Conservation (phyloP, 768 basidiomycete species). For the Auriscalpium microsporum region DNA sequence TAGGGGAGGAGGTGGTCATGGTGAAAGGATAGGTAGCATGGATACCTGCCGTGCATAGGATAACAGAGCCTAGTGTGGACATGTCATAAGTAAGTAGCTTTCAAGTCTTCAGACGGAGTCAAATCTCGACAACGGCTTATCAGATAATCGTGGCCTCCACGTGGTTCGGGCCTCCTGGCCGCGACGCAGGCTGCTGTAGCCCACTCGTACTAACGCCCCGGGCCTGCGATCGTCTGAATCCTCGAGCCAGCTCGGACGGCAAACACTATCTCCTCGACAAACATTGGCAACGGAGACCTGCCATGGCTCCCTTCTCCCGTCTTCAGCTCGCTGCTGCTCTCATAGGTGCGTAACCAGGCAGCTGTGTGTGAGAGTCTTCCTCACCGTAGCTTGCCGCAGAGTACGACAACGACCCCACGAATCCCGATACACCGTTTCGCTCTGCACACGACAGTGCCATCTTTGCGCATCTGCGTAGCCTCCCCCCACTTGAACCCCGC, state of each 20-base stretch:
- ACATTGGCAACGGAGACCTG: background rate
- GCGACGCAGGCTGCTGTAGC: conserved; percentile 1
- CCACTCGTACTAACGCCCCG: too few species aligned
- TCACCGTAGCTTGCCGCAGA: conserved; percentile 36
- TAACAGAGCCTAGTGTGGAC: background rate
- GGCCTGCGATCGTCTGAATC: background rate
- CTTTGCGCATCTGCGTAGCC: conserved; percentile 66
- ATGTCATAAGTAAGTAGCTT: background rate
- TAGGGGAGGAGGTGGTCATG: conserved; percentile 14
- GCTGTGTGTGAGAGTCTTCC: background rate
- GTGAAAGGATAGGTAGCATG: background rate
- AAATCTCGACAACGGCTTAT: background rate
- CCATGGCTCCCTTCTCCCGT: conserved; percentile 57
- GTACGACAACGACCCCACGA: conserved; percentile 81
- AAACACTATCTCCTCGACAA: background rate
- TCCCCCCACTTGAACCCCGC: conserved; percentile 43
- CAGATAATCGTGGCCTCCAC: background rate
- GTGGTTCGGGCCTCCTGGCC: conserved; percentile 19
- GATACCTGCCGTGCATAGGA: background rate
- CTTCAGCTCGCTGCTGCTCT: conserved; percentile 82
- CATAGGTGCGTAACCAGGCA: conserved; percentile 45
- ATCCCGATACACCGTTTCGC: conserved; percentile 50
- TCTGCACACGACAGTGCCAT: conserved; percentile 81
- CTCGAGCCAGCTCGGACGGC: too few species aligned
- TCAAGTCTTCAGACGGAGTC: too few species aligned